These are phyloP conservation scores for Alopecurus myosuroides DNA, from an alignment of 176 grass and related monocot species.

Conservation along the genomic window DNA sequence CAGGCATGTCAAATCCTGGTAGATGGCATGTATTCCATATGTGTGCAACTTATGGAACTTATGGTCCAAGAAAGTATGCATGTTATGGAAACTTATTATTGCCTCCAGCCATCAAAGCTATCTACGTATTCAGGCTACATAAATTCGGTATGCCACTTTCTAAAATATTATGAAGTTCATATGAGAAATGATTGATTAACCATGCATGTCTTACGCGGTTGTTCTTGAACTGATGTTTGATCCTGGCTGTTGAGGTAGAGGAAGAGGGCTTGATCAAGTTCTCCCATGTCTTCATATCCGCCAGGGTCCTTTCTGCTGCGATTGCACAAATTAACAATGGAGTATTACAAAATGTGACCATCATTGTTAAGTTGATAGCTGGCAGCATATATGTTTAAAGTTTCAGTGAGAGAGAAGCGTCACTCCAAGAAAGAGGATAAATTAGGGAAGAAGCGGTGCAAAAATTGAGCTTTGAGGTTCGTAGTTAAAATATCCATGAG, in stretches of 20 bases:
- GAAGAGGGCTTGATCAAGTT: constrained; percentile 43
- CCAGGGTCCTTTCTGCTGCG: constrained; percentile 37
- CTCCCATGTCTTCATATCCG: constrained; percentile 41
- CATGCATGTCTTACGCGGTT: constrained; percentile 28
- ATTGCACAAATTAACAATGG: constrained; percentile 26
- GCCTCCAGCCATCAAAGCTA: not conserved
- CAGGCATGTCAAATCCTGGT: not conserved
- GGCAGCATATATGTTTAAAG: not conserved
- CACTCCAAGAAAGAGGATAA: constrained; percentile 20
- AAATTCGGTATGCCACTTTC: not conserved
- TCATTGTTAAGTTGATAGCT: not conserved
- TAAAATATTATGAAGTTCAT: not conserved
- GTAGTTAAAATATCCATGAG: constrained; percentile 5
- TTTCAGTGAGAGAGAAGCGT: not conserved
- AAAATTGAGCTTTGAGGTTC: not conserved
- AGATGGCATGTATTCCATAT: not conserved
- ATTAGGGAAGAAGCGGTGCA: not conserved
- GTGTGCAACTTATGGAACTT: not conserved
- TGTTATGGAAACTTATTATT: not conserved
- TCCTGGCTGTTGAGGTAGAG: constrained; percentile 54
- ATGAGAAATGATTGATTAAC: not conserved
- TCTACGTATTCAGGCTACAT: not conserved
- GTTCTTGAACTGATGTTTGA: constrained; percentile 42
- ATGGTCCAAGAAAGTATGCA: not conserved
- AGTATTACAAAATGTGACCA: not conserved